A percentile compares a stretch with the other conserved stretches of the same genome.
phyloP scores from a whole-genome alignment of 768 basidiomycete species.

The Rhodotorula kratochvilovae region DNA sequence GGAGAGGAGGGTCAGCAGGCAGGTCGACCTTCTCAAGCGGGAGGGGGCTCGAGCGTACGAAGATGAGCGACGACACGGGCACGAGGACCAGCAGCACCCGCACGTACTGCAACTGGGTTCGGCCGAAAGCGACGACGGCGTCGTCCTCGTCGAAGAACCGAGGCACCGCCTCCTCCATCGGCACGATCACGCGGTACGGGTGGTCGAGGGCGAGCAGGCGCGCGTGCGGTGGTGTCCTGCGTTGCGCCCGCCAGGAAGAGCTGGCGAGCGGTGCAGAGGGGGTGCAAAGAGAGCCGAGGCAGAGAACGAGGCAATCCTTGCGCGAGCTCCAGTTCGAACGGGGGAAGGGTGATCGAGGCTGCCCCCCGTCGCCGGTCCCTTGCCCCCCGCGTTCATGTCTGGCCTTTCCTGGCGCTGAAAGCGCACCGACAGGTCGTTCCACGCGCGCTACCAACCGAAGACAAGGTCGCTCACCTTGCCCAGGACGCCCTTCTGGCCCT shows the following conservation, averaged over 20 bases:
- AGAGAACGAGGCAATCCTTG: no score
- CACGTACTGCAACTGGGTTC: background rate
- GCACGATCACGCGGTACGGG: background rate
- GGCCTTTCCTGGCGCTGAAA: background rate
- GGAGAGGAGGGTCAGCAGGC: background rate
- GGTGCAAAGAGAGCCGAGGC: no score
- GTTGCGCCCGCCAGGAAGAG: no score
- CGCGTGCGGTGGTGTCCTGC: background rate
- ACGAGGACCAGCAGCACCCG: background rate
- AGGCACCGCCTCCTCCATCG: background rate
- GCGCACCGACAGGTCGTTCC: background rate
- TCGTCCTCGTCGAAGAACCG: background rate
- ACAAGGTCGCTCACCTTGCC: conserved; percentile 39
- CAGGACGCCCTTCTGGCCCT: conserved; percentile 32
- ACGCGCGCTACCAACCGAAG: conserved; percentile 35
- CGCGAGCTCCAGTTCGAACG: no score
- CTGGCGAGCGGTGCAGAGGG: no score
- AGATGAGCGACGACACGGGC: background rate
- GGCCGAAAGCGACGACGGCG: background rate
- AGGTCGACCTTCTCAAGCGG: no score
- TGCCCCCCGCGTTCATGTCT: no score
- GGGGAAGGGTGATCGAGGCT: no score
- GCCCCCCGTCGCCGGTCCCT: no score
- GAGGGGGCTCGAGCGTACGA: background rate
- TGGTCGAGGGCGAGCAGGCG: no score